Percentiles rank a stretch among this genome's conserved stretches.
phyloP scores from a whole-genome alignment of 768 basidiomycete species.

The Inosperma sp. region DNA sequence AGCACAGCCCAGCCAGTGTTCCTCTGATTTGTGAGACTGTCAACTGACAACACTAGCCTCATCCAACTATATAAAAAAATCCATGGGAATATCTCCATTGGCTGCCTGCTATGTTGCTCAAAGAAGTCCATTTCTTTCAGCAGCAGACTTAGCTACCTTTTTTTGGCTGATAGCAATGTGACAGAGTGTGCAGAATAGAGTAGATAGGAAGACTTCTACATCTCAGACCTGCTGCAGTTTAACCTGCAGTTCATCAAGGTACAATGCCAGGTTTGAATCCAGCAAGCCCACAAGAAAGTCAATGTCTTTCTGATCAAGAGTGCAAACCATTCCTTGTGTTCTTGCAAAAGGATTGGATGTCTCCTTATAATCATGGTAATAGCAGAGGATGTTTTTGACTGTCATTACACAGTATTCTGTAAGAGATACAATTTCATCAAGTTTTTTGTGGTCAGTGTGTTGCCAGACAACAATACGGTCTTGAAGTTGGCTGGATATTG shows the following conservation, averaged over 20 bases:
- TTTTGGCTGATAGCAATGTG: slow-evolving; percentile 21
- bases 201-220: slow-evolving; percentile 15
- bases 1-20: slow-evolving; percentile 15
- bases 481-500: no score
- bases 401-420: slow-evolving; percentile 9
- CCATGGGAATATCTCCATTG: slow-evolving; percentile 15
- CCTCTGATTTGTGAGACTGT: slow-evolving; percentile 21
- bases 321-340: slow-evolving; percentile 6
- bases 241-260: slow-evolving; percentile 20
- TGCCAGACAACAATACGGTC: no score
- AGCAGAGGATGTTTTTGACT: slow-evolving; percentile 10
- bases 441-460: no score
- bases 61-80: slow-evolving; percentile 24
- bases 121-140: slow-evolving; percentile 26
- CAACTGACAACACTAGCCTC: slow-evolving; percentile 26
- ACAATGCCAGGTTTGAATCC: slow-evolving; percentile 13
- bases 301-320: slow-evolving; percentile 15
- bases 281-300: slow-evolving; percentile 15
- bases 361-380: slow-evolving; percentile 7
- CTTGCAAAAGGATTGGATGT: slow-evolving; percentile 9
- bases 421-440: slow-evolving; percentile 7
- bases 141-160: slow-evolving; percentile 17
- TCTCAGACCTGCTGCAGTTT: slow-evolving; percentile 8
- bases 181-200: slow-evolving; percentile 18
- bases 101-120: slow-evolving; percentile 18